phyloP scores from a whole-genome alignment of 352 stramenopile genomes.

The Globisporangium mamillatum region DNA sequence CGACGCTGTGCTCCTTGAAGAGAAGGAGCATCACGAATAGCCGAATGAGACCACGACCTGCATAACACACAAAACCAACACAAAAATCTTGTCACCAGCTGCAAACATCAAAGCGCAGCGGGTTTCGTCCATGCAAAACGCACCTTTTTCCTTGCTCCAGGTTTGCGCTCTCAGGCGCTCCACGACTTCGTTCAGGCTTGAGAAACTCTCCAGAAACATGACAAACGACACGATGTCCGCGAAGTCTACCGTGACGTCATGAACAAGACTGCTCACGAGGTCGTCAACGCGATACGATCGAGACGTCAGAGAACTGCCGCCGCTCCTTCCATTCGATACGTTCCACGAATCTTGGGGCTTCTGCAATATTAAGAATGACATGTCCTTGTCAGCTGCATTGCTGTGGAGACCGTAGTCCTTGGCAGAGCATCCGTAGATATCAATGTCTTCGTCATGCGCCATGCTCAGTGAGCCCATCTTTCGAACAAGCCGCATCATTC shows the following conservation, averaged over 20 bases:
- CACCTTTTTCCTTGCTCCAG: conserved; percentile 47
- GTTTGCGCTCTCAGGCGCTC: conserved; percentile 47
- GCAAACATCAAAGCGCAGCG: neutral
- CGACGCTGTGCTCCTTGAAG: conserved; percentile 43
- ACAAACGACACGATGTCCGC: conserved; percentile 67
- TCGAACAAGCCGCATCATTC: conserved; percentile 28
- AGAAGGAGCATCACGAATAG: conserved; percentile 59
- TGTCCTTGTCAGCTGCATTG: conserved; percentile 23
- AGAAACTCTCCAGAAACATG: conserved; percentile 69
- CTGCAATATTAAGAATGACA: conserved; percentile 27
- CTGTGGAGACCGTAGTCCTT: conserved; percentile 45
- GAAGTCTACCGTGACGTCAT: conserved; percentile 42
- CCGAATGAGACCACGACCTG: conserved; percentile 53
- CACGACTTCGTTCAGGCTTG: conserved; percentile 58
- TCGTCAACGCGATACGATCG: conserved; percentile 27
- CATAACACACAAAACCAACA: neutral
- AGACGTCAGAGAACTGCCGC: conserved; percentile 17
- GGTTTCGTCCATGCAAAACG: conserved; percentile 1
- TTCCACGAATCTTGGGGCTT: conserved; percentile 28
- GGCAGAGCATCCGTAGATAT: conserved; percentile 67
- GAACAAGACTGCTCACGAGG: conserved; percentile 33
- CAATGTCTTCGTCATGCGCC: conserved; percentile 26
- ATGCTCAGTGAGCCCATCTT: conserved; percentile 27
- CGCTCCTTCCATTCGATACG: neutral
- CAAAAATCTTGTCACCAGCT: conserved; percentile 6